These are phyloP conservation scores for Pichia sp. DNA, from an alignment of 1,139 yeast species.

Conservation along the genomic window DNA sequence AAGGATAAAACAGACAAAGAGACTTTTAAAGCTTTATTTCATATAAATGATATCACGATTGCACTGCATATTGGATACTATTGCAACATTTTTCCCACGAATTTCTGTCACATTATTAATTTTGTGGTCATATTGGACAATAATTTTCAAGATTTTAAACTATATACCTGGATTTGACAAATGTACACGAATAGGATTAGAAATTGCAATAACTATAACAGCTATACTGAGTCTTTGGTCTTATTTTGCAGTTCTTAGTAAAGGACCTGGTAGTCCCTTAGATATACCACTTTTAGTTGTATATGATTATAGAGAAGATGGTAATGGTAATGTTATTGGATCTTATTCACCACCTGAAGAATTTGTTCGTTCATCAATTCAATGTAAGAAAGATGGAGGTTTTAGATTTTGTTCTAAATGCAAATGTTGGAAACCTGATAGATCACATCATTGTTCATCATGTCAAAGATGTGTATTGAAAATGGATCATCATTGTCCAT, in stretches of 20 bases:
- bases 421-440: conserved; percentile 83
- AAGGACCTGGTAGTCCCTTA: conserved; percentile 60
- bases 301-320: conserved; percentile 20
- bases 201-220: not conserved
- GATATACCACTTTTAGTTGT: conserved; percentile 38
- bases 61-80: conserved; percentile 13
- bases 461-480: conserved; percentile 63
- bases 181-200: not conserved
- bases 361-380: conserved; percentile 30
- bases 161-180: not conserved
- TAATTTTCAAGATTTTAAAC: conserved; percentile 19
- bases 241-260: conserved; percentile 28
- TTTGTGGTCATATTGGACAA: conserved; percentile 53
- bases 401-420: conserved; percentile 68
- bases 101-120: conserved; percentile 43
- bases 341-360: conserved; percentile 32
- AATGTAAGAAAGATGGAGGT: conserved; percentile 38
- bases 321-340: conserved; percentile 16
- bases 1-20: not conserved
- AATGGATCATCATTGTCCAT: conserved; percentile 95
- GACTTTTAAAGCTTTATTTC: not conserved
- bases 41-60: not conserved
- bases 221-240: conserved; percentile 10
- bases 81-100: conserved; percentile 55
- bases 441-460: conserved; percentile 83